phyloP scores from a whole-genome alignment of 495 filamentous ascomycete genomes.

The Aspergillus mulundensis region DNA sequence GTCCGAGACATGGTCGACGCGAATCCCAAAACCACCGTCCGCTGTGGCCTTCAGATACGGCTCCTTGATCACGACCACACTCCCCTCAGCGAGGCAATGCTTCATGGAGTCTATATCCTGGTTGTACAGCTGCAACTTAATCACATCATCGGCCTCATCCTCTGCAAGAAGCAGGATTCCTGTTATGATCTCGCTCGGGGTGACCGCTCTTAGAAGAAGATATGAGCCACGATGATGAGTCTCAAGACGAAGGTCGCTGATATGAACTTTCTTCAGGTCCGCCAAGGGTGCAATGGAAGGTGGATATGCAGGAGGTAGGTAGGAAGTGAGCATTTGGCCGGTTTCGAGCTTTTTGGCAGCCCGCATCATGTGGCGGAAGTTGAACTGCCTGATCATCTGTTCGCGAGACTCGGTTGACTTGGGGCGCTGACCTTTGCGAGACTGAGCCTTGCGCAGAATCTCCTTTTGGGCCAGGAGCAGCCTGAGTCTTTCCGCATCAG shows the following conservation, averaged over 20 bases:
- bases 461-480: slow-evolving; percentile 14
- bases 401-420: slow-evolving; percentile 19
- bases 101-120: slow-evolving; percentile 23
- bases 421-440: slow-evolving; percentile 15
- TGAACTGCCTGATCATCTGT: slow-evolving; percentile 21
- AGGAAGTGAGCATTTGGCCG: slow-evolving; percentile 19
- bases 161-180: slow-evolving; percentile 45
- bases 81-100: slow-evolving; percentile 26
- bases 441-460: slow-evolving; percentile 16
- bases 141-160: slow-evolving; percentile 45
- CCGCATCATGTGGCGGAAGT: slow-evolving; percentile 12
- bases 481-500: slow-evolving; percentile 1
- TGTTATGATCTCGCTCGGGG: slow-evolving; percentile 36
- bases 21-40: slow-evolving; percentile 36
- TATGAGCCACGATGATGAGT: slow-evolving; percentile 48
- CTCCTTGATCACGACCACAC: slow-evolving; percentile 47
- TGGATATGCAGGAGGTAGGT: slow-evolving; percentile 23
- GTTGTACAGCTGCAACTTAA: slow-evolving; percentile 46
- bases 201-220: slow-evolving; percentile 40
- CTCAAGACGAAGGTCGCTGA: slow-evolving; percentile 40
- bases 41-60: slow-evolving; percentile 44
- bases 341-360: not conserved
- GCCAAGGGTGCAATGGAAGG: slow-evolving; percentile 16
- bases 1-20: slow-evolving; percentile 53
- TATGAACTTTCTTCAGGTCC: slow-evolving; percentile 20